Evolutionary conservation across 805 yeast genomes (phyloP).

Genomic region (Suhomyces emberorum): DNA sequence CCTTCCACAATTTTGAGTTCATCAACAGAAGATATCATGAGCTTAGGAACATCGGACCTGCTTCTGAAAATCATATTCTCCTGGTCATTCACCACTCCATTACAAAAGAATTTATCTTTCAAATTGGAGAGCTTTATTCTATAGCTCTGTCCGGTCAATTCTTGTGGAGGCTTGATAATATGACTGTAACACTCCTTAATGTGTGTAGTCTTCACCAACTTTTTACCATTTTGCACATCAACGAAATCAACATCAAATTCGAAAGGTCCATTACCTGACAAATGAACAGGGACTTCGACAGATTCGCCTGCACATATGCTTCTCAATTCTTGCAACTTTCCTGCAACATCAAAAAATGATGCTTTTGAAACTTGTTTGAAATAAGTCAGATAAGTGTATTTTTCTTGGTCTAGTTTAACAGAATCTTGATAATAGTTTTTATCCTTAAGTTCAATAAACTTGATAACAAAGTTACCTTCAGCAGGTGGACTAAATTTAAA

Average conservation of each 20-base stretch:
- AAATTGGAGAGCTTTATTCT: constrained; percentile 60
- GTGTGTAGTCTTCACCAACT: constrained; percentile 23
- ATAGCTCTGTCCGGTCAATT: constrained; percentile 71
- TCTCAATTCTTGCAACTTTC: constrained; percentile 14
- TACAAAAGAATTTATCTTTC: constrained; percentile 75
- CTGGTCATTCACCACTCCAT: constrained; percentile 61
- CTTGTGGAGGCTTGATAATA: constrained; percentile 50
- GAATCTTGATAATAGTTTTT: constrained; percentile 49
- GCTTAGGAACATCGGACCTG: constrained; percentile 62
- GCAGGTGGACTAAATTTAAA: constrained; percentile 71
- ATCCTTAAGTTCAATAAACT: constrained; percentile 63
- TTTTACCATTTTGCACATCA: constrained; percentile 32
- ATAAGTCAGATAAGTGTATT: constrained; percentile 61
- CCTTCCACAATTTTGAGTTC: constrained; percentile 55
- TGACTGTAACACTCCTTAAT: constrained; percentile 33
- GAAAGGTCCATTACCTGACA: constrained; percentile 83
- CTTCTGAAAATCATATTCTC: constrained; percentile 58
- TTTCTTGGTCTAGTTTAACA: constrained; percentile 28
- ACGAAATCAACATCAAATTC: constrained; percentile 64
- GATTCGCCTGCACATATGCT: constrained; percentile 30
- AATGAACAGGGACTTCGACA: constrained; percentile 46
- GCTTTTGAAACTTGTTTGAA: constrained; percentile 65
- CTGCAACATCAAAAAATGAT: constrained; percentile 23
- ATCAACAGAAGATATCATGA: constrained; percentile 17
- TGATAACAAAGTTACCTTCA: constrained; percentile 80